These are phyloP conservation scores for Mrakia blollopis DNA, from an alignment of 768 basidiomycete genomes.

Conservation along the genomic window DNA sequence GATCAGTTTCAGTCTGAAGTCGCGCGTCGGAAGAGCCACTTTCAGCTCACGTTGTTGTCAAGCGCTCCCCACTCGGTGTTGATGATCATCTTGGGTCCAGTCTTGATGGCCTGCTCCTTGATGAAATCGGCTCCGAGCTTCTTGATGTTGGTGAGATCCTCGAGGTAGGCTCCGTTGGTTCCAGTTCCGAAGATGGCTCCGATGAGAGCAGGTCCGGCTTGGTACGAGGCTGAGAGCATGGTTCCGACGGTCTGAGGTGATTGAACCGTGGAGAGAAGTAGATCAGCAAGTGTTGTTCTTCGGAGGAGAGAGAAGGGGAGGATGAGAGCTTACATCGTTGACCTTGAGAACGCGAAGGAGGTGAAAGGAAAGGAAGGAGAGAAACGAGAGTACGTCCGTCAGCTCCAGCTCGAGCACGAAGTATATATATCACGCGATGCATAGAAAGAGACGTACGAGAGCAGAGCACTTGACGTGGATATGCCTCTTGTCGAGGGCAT, in stretches of 20 bases:
- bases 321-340: conserved; percentile 23
- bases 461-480: conserved; percentile 88
- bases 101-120: conserved; percentile 48
- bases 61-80: conserved; percentile 99
- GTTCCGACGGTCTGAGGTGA: conserved; percentile 81
- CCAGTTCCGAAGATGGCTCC: conserved; percentile 94
- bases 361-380: neutral
- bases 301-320: neutral
- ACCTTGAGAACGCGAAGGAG: conserved; percentile 2
- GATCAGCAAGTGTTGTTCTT: neutral
- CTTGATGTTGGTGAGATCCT: conserved; percentile 73
- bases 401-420: too few species aligned
- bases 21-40: too few species aligned
- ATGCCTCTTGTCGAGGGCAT: conserved; percentile 85
- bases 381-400: conserved; percentile 1
- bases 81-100: conserved; percentile 70
- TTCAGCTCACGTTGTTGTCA: conserved; percentile 78
- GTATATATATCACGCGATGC: too few species aligned
- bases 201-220: conserved; percentile 81
- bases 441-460: conserved; percentile 69
- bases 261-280: neutral
- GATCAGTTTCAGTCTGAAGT: neutral
- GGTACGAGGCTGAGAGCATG: conserved; percentile 85
- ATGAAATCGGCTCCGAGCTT: conserved; percentile 68
- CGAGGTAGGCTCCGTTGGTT: conserved; percentile 96